Conservation (phyloP, 805 yeast genomes). For the Teunomyces tritomae region DNA sequence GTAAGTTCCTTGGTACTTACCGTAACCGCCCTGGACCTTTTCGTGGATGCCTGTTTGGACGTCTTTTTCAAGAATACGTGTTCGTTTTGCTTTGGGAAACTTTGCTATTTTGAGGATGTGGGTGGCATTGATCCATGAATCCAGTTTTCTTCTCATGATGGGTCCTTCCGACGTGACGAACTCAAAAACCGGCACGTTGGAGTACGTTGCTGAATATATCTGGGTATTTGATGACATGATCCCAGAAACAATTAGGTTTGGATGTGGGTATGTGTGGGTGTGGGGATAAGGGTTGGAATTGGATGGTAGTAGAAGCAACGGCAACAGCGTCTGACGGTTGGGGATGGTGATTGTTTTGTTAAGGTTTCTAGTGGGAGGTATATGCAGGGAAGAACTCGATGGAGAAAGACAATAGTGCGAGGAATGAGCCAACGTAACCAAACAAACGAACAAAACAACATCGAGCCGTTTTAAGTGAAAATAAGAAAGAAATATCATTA, state of each 20-base stretch:
- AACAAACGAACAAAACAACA: too few species aligned
- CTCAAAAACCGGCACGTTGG: conserved; percentile 70
- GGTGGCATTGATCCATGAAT: conserved; percentile 69
- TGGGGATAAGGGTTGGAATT: not conserved
- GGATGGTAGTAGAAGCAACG: not conserved
- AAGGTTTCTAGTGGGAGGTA: not conserved
- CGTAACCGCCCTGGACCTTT: conserved; percentile 71
- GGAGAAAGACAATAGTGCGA: not conserved
- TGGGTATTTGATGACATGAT: conserved; percentile 12
- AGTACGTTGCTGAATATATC: conserved; percentile 69
- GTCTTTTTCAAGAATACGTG: conserved; percentile 62
- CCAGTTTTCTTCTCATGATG: conserved; percentile 62
- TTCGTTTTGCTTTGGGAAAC: conserved; percentile 61
- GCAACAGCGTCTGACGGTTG: not conserved
- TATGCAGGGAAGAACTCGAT: conserved; percentile 3
- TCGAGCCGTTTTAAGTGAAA: not conserved
- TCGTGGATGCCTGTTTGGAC: conserved; percentile 64
- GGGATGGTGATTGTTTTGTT: conserved; percentile 3
- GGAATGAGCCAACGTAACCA: too few species aligned
- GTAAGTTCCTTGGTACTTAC: conserved; percentile 58
- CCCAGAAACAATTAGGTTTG: not conserved
- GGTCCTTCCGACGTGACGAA: conserved; percentile 68
- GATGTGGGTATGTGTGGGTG: not conserved
- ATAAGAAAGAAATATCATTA: not conserved
- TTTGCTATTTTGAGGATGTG: conserved; percentile 69